Base-by-base conservation (phyloP, 768 basidiomycete species). In the Boletus rufocinnamomeus region DNA sequence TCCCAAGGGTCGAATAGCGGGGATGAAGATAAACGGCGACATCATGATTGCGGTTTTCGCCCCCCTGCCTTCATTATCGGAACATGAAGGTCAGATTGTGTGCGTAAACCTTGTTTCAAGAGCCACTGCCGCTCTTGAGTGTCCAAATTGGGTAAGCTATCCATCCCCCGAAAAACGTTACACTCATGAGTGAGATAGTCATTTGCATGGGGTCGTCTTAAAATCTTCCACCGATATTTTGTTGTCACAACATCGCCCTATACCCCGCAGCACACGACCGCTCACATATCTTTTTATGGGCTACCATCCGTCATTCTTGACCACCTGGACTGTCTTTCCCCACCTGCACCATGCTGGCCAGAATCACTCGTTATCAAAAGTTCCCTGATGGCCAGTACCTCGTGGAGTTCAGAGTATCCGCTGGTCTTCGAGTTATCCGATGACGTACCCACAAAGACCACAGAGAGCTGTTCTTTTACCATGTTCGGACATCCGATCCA, bases 11-110 rank as follows among this genome's bases (percentile, higher is more conserved):
- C 65, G 49, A 19, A 55, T 66, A 48, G 60, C 50, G 0, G 63
- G 50, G 19, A 60, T 72, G 52, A 59, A 66, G 37, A 69, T 70
- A 32, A 64, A 62, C 35, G 61, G 64, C 23, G 47, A 72, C 38
- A 47, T 67, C 35, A 61, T 72, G 62, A 40, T 58, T 45, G 55
- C 41, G 14, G 47, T 60, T 21, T 57, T 72, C 21, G 54, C 57
- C 10, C 54, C 58, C 19, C 21, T 52, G 3, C 35, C 59, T 40
- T 43, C 59, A 13, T 23, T 25, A 10, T 35, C 11, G 28, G 50
- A 60, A 19, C 25, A 56, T 23, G 40, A 62, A 38, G 49, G 56
- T 25, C 60, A 38, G n/a, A 46, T 66, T n/a, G 6, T 69, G 23
- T 69, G 62, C 27, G 38, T 68, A 32, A 69, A 69, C 45, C 60